A percentile compares a stretch with the other conserved stretches of the same genome.
These are phyloP conservation scores for Haplosporangium gracile DNA, from an alignment of 192 early-diverging fungal species.

Conservation along the genomic window DNA sequence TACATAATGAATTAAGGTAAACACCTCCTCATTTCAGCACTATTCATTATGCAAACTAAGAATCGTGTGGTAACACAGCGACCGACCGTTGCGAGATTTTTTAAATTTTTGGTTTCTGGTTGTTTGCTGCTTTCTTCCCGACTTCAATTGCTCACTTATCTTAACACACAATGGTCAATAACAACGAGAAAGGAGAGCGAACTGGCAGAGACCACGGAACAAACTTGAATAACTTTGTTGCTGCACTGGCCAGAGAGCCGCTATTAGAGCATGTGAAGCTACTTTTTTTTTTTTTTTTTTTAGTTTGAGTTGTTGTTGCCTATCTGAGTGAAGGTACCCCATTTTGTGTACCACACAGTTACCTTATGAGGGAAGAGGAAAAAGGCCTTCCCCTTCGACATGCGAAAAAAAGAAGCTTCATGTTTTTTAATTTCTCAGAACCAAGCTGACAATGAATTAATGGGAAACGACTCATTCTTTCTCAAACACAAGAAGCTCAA, in stretches of 20 bases:
- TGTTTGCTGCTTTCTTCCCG: not conserved
- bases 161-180: not conserved
- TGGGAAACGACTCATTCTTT: not conserved
- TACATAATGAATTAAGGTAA: not conserved
- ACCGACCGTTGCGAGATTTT: not conserved
- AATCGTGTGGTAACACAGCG: not conserved
- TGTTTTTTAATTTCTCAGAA: not conserved
- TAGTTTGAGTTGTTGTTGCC: not conserved
- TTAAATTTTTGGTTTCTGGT: not conserved
- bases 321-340: not conserved
- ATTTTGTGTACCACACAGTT: not conserved
- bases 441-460: conserved; percentile 4
- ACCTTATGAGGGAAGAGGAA: not conserved
- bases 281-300: not conserved
- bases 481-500: not conserved
- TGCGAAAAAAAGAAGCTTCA: not conserved
- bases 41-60: not conserved
- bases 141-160: not conserved
- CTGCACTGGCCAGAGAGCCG: conserved; percentile 7
- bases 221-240: not conserved
- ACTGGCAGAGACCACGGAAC: not conserved
- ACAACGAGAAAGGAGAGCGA: not conserved
- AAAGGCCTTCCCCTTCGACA: not conserved
- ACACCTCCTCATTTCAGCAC: too few relatives aligned
- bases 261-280: not conserved